phyloP scores from a whole-genome alignment of 768 basidiomycete genomes.

The Leccinellum albellum region DNA sequence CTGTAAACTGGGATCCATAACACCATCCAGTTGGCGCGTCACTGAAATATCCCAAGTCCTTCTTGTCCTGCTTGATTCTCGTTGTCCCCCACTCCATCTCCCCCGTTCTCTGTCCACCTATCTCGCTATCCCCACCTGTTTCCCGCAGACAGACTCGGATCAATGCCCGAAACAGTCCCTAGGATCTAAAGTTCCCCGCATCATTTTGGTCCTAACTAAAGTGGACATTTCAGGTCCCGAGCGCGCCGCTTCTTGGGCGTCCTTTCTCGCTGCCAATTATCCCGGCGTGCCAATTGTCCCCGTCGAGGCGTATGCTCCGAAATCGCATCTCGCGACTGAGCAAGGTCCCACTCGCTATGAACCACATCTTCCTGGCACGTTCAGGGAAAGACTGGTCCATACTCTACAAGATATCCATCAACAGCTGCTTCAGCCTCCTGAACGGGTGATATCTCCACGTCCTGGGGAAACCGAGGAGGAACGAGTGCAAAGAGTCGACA shows the following conservation, averaged over 20 bases:
- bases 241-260: slow-evolving; percentile 62
- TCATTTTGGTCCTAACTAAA: slow-evolving; percentile 83
- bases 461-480: slow-evolving; percentile 39
- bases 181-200: slow-evolving; percentile 13
- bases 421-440: slow-evolving; percentile 66
- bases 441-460: slow-evolving; percentile 40
- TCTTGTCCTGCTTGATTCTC: slow-evolving; percentile 82
- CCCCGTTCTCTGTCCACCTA: slow-evolving; percentile 73
- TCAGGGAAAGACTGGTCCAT: slow-evolving; percentile 59
- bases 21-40: slow-evolving; percentile 74
- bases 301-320: slow-evolving; percentile 73
- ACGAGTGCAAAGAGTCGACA: slow-evolving; percentile 44
- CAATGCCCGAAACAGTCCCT: slow-evolving; percentile 33
- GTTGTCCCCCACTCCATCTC: slow-evolving; percentile 84
- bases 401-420: slow-evolving; percentile 64
- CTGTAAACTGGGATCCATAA: not conserved
- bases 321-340: slow-evolving; percentile 25
- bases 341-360: slow-evolving; percentile 51
- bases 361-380: slow-evolving; percentile 65
- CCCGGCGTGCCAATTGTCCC: slow-evolving; percentile 61
- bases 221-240: slow-evolving; percentile 76
- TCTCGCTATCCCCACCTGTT: slow-evolving; percentile 34
- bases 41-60: slow-evolving; percentile 88
- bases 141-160: not conserved
- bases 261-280: slow-evolving; percentile 51